Conservation (phyloP, 225 moss, liverwort and hornwort species). For the Polytrichum formosum region DNA sequence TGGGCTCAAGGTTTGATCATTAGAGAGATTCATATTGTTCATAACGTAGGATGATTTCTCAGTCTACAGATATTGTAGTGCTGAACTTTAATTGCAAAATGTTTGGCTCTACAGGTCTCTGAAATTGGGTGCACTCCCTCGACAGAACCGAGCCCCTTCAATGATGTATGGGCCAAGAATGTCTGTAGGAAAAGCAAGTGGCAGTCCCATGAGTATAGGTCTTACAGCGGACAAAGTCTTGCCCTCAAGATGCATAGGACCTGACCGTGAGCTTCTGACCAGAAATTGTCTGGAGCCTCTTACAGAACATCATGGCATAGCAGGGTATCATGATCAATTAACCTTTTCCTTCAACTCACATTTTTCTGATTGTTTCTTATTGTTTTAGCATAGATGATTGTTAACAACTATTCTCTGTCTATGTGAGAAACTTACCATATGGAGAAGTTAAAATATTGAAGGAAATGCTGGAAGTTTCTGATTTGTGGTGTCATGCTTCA, state of each 20-base stretch:
- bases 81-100: too few species aligned
- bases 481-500: slow-evolving; percentile 7
- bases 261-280: slow-evolving; percentile 40
- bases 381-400: too few species aligned
- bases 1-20: too few species aligned
- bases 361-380: not conserved
- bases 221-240: slow-evolving; percentile 44
- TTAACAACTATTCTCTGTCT: too few species aligned
- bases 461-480: slow-evolving; percentile 10
- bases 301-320: slow-evolving; percentile 35
- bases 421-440: too few species aligned
- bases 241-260: slow-evolving; percentile 33
- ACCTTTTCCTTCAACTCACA: not conserved
- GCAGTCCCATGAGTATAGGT: slow-evolving; percentile 5
- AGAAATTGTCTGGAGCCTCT: slow-evolving; percentile 54
- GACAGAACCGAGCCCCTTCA: slow-evolving; percentile 34
- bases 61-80: too few species aligned
- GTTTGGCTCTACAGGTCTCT: slow-evolving; percentile 26
- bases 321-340: slow-evolving; percentile 18
- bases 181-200: slow-evolving; percentile 19
- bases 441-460: too few species aligned
- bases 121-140: slow-evolving; percentile 45
- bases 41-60: too few species aligned
- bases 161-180: slow-evolving; percentile 38
- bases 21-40: too few species aligned